Percentiles rank a stretch among this genome's conserved stretches.
Conservation (phyloP, 2,329 filamentous ascomycete species). For the Alternaria sp. region DNA sequence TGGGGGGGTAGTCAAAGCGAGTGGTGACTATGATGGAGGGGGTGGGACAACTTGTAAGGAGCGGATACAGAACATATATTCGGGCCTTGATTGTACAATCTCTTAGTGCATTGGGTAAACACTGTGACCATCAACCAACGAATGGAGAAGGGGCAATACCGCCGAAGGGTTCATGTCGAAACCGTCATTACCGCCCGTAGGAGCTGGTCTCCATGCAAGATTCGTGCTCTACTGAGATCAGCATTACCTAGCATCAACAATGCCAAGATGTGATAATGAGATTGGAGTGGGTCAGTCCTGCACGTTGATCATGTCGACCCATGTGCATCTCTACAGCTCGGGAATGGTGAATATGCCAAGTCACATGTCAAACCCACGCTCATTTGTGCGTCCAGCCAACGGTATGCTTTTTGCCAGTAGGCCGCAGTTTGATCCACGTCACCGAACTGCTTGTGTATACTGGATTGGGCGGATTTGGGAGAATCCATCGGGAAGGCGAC, state of each 20-base stretch:
- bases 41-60: conserved; percentile 6
- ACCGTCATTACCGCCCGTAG: conserved; percentile 8
- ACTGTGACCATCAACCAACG: conserved; percentile 2
- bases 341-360: conserved; percentile 12
- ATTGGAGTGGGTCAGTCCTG: conserved; percentile 11
- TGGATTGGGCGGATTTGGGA: neutral
- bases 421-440: conserved; percentile 3
- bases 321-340: neutral
- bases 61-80: conserved; percentile 14
- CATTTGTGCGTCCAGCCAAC: conserved; percentile 1
- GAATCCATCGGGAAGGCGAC: neutral
- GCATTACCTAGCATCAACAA: conserved; percentile 11
- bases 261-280: conserved; percentile 9
- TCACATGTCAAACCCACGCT: conserved; percentile 6
- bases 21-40: conserved; percentile 27
- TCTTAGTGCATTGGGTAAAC: conserved; percentile 7
- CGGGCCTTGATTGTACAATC: neutral
- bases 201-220: conserved; percentile 8
- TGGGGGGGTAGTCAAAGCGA: conserved; percentile 28
- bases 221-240: conserved; percentile 12
- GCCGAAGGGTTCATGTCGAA: conserved; percentile 11
- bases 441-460: conserved; percentile 5
- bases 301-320: conserved; percentile 14
- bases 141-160: conserved; percentile 7
- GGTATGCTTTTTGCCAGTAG: conserved; percentile 9